Evolutionary conservation across 192 early-diverging fungal species (phyloP).

Genomic region (Spinellus fusiger): DNA sequence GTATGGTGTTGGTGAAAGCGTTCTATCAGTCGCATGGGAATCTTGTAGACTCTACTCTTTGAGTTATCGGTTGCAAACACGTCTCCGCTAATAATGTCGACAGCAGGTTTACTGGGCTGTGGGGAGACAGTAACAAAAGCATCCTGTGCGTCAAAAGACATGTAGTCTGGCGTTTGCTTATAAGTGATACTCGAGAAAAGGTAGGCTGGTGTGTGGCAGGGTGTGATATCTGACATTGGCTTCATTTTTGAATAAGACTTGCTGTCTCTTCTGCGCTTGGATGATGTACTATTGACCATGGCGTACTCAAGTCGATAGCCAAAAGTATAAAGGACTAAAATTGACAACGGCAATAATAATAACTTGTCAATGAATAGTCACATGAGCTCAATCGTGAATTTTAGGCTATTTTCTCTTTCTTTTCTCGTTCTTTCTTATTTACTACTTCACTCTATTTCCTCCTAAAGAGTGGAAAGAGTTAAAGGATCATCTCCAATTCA

Average conservation of each 20-base stretch:
- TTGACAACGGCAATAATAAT: too few relatives aligned
- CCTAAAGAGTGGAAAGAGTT: too few relatives aligned
- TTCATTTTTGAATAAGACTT: not conserved
- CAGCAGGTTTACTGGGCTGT: not conserved
- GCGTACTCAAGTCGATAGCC: not conserved
- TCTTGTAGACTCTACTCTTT: not conserved
- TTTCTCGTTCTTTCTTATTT: too few relatives aligned
- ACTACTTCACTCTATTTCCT: too few relatives aligned
- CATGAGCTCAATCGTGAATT: too few relatives aligned
- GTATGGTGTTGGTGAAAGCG: slow-evolving; percentile 21
- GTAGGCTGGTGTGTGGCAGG: slow-evolving; percentile 4
- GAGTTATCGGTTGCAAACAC: slow-evolving; percentile 5
- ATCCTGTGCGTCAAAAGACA: slow-evolving; percentile 7
- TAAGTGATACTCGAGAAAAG: slow-evolving; percentile 7
- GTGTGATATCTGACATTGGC: not conserved
- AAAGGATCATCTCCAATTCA: too few relatives aligned
- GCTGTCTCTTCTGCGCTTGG: not conserved
- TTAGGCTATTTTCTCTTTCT: too few relatives aligned
- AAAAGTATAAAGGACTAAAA: too few relatives aligned
- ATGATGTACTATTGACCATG: not conserved
- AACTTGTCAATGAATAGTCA: too few relatives aligned
- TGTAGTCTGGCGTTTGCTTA: slow-evolving; percentile 9
- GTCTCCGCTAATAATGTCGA: slow-evolving; percentile 13
- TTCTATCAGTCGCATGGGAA: slow-evolving; percentile 12
- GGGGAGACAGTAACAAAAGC: slow-evolving; percentile 6